These are phyloP conservation scores for Solanum piurae DNA, from an alignment of 257 asterid species.

Conservation along the genomic window DNA sequence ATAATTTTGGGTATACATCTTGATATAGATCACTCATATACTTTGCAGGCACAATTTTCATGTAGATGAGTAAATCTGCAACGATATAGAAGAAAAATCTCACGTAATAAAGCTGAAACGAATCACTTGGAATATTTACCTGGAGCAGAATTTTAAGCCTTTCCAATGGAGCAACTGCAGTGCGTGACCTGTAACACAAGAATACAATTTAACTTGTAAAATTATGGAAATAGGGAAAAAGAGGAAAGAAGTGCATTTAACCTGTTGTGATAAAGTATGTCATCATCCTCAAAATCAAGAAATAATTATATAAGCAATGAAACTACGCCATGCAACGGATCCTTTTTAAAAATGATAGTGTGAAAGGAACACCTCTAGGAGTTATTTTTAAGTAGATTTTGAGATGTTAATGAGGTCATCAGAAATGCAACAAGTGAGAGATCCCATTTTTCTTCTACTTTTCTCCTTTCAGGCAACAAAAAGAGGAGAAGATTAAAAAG, in stretches of 20 bases:
- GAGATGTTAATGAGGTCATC: not conserved
- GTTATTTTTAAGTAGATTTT: not conserved
- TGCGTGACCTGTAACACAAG: constrained; percentile 66
- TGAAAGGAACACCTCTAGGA: not conserved
- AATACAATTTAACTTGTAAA: not conserved
- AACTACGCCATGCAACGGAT: not conserved
- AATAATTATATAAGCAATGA: not conserved
- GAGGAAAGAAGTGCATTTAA: not conserved
- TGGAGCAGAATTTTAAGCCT: constrained; percentile 89
- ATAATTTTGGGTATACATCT: not conserved
- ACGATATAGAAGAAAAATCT: not conserved
- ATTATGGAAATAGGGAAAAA: not conserved
- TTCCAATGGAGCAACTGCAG: constrained; percentile 99
- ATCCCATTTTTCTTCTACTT: not conserved
- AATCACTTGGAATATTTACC: constrained; percentile 25
- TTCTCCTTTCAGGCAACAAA: not conserved
- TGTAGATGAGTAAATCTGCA: not conserved
- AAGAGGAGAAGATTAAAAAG: not conserved
- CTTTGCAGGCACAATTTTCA: not conserved
- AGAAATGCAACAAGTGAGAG: not conserved
- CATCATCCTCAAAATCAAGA: not conserved
- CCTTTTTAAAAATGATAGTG: not conserved
- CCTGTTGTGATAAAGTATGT: not conserved
- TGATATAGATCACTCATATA: not conserved
- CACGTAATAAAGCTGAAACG: not conserved